Percentiles rank a stretch among this genome's conserved stretches.
phyloP scores from a whole-genome alignment of 257 asterid species.

The Jacaranda copaia region DNA sequence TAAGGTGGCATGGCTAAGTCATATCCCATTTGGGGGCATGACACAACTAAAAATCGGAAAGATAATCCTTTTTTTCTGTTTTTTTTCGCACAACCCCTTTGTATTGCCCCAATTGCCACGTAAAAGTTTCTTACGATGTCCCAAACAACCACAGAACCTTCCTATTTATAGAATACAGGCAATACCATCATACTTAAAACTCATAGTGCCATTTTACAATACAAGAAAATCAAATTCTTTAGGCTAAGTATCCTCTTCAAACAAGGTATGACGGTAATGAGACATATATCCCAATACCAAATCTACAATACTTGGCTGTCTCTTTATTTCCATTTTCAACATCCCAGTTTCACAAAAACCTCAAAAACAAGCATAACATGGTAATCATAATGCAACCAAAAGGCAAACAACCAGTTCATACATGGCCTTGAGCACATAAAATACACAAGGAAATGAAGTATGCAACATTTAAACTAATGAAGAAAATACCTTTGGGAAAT shows the following conservation, averaged over 20 bases:
- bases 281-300: not conserved
- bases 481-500: slow-evolving; percentile 80
- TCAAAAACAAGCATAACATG: not conserved
- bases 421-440: not conserved
- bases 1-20: no score
- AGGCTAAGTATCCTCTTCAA: not conserved
- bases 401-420: no score
- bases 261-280: not conserved
- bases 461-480: slow-evolving; percentile 10
- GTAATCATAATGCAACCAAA: not conserved
- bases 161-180: no score
- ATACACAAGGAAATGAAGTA: not conserved
- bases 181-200: no score
- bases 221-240: not conserved
- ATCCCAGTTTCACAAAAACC: slow-evolving; percentile 1
- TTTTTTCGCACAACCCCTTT: no score
- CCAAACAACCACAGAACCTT: no score
- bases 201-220: not conserved
- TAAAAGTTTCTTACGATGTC: no score
- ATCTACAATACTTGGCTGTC: not conserved
- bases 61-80: no score
- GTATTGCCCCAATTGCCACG: no score
- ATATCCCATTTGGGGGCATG: no score
- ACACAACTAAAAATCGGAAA: no score
- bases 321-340: not conserved